These are phyloP conservation scores for Acanthamoeba castellanii DNA, from an alignment of 208 protist genomes.

Conservation along the genomic window DNA sequence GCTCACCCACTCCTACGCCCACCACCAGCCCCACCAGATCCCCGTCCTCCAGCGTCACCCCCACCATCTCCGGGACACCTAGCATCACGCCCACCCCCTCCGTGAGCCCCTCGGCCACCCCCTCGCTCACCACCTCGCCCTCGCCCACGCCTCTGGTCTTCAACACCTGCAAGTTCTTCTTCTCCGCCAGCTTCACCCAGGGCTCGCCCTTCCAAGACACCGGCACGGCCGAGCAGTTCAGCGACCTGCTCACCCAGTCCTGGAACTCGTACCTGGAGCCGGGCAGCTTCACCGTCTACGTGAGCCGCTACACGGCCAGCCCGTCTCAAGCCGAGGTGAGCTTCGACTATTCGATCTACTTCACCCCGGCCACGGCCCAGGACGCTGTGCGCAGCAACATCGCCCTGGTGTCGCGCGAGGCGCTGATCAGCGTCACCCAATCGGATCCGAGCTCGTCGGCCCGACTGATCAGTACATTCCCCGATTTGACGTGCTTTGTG, in stretches of 20 bases:
- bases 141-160: not conserved
- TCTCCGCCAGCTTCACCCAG: not conserved
- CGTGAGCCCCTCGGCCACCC: not conserved
- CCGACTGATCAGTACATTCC: not conserved
- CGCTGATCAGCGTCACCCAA: not conserved
- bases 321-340: not conserved
- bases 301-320: not conserved
- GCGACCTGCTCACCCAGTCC: not conserved
- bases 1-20: not conserved
- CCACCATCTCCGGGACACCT: not conserved
- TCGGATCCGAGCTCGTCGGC: not conserved
- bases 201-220: not conserved
- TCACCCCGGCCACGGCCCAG: not conserved
- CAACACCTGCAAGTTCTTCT: not conserved
- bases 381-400: not conserved
- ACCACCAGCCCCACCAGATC: not conserved
- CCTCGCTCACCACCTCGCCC: not conserved
- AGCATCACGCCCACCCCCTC: not conserved
- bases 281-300: not conserved
- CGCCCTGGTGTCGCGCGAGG: not conserved
- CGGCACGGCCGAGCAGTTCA: not conserved
- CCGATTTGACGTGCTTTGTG: not conserved
- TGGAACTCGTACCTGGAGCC: not conserved
- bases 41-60: not conserved
- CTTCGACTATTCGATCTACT: not conserved